Evolutionary conservation across 768 basidiomycete genomes (phyloP).

Genomic region (Tylopilus plumbeoviolaceoides): DNA sequence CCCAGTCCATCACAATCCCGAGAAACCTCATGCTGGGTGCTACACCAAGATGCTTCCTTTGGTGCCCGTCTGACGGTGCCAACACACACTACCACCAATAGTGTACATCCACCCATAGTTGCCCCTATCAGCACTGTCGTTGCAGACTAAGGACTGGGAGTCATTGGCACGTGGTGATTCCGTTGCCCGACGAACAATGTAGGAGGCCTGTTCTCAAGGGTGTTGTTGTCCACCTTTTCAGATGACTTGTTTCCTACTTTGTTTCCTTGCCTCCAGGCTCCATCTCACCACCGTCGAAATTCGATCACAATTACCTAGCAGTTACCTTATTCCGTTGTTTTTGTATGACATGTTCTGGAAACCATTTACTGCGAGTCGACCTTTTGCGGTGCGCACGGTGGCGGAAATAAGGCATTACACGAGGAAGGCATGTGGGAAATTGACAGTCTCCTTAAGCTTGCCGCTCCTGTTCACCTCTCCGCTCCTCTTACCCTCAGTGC

Average conservation of each 20-base stretch:
- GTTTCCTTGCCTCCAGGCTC: neutral
- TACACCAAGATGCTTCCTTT: neutral
- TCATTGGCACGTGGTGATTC: neutral
- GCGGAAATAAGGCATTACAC: conserved; percentile 14
- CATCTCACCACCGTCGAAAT: neutral
- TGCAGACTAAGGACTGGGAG: neutral
- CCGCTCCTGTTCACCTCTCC: too few relatives aligned
- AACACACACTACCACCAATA: neutral
- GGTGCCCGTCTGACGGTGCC: neutral
- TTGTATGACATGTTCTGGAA: neutral
- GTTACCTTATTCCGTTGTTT: neutral
- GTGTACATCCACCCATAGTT: neutral
- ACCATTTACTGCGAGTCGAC: conserved; percentile 5
- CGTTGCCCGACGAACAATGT: neutral
- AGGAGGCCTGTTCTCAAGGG: neutral
- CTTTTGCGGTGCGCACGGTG: conserved; percentile 2
- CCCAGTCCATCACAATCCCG: too few relatives aligned
- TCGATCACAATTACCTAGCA: neutral
- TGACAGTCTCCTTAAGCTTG: too few relatives aligned
- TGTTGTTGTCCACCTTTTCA: neutral
- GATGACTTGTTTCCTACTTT: neutral
- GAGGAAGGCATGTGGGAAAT: conserved; percentile 16
- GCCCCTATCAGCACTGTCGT: neutral
- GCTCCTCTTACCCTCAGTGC: neutral
- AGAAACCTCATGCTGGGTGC: neutral